These are phyloP conservation scores for Barnettozyma wickerhamii DNA, from an alignment of 805 yeast genomes.

Conservation along the genomic window DNA sequence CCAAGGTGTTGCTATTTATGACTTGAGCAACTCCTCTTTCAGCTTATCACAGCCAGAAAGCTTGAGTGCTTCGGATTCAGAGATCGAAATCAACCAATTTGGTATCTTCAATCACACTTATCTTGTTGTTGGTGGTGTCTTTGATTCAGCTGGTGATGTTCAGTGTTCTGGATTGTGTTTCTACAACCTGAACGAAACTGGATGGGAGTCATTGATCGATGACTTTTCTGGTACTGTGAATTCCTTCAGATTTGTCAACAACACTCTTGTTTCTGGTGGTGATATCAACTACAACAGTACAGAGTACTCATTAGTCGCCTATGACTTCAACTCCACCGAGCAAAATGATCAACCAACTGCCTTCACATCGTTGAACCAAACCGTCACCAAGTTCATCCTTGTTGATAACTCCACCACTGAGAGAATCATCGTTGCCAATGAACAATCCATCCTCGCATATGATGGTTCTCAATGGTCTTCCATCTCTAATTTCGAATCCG, in stretches of 20 bases:
- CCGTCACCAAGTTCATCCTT: constrained; percentile 39
- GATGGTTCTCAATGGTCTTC: constrained; percentile 46
- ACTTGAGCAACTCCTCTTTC: constrained; percentile 34
- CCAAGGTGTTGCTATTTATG: constrained; percentile 50
- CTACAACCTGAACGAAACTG: constrained; percentile 47
- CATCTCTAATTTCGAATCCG: constrained; percentile 33
- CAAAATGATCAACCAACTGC: constrained; percentile 22
- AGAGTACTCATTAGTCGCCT: constrained; percentile 43
- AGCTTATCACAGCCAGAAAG: constrained; percentile 12
- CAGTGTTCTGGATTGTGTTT: constrained; percentile 64
- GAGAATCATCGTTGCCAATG: constrained; percentile 39
- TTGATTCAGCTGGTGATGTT: constrained; percentile 51
- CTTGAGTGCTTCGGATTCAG: constrained; percentile 21
- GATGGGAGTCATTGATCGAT: constrained; percentile 45
- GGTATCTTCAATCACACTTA: constrained; percentile 30
- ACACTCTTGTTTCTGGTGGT: constrained; percentile 48
- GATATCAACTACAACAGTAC: constrained; percentile 40
- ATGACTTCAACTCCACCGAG: constrained; percentile 43
- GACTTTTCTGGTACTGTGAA: constrained; percentile 49
- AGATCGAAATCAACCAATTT: constrained; percentile 36
- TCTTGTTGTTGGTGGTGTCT: constrained; percentile 72
- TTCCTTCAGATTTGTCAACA: constrained; percentile 44
- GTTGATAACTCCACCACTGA: constrained; percentile 42
- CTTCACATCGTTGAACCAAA: constrained; percentile 16
- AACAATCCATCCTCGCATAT: constrained; percentile 31